Conservation (phyloP, 1,139 yeast genomes). For the Blastobotrys elegans region DNA sequence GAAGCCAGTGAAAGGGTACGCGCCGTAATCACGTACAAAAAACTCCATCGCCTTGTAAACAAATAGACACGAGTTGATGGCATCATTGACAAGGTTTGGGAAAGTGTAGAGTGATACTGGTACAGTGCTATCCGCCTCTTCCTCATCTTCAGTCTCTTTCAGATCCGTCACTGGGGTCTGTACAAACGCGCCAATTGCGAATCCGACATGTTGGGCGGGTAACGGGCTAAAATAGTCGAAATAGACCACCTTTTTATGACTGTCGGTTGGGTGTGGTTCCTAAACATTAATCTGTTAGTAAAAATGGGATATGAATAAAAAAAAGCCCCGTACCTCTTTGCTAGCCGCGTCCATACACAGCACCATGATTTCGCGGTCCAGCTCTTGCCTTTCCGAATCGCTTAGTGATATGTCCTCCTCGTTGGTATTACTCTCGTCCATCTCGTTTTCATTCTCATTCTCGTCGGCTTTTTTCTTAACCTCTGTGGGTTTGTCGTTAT, state of each 20-base stretch:
- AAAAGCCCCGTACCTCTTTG: slow-evolving; percentile 36
- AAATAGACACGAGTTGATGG: slow-evolving; percentile 71
- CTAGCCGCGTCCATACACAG: slow-evolving; percentile 71
- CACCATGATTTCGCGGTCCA: slow-evolving; percentile 57
- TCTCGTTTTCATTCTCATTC: not conserved
- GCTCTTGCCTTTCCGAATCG: slow-evolving; percentile 40
- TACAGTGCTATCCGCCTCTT: slow-evolving; percentile 34
- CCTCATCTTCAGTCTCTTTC: slow-evolving; percentile 20
- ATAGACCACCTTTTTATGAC: slow-evolving; percentile 66
- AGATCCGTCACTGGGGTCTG: slow-evolving; percentile 47
- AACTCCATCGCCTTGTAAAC: slow-evolving; percentile 75
- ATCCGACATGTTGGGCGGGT: slow-evolving; percentile 93
- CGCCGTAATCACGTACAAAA: slow-evolving; percentile 83
- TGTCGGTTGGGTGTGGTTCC: slow-evolving; percentile 47
- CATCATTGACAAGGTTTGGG: slow-evolving; percentile 53
- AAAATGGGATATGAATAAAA: not conserved
- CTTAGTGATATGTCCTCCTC: slow-evolving; percentile 23
- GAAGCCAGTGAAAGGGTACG: slow-evolving; percentile 84
- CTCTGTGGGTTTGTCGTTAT: not conserved
- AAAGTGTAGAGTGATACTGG: slow-evolving; percentile 53
- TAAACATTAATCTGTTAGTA: slow-evolving; percentile 12
- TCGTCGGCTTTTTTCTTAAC: not conserved
- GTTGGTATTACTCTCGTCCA: slow-evolving; percentile 27
- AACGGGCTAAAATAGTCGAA: slow-evolving; percentile 84
- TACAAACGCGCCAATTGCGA: slow-evolving; percentile 89